phyloP scores from a whole-genome alignment of 2,329 filamentous ascomycete species.

The Fusarium praegraminearum region DNA sequence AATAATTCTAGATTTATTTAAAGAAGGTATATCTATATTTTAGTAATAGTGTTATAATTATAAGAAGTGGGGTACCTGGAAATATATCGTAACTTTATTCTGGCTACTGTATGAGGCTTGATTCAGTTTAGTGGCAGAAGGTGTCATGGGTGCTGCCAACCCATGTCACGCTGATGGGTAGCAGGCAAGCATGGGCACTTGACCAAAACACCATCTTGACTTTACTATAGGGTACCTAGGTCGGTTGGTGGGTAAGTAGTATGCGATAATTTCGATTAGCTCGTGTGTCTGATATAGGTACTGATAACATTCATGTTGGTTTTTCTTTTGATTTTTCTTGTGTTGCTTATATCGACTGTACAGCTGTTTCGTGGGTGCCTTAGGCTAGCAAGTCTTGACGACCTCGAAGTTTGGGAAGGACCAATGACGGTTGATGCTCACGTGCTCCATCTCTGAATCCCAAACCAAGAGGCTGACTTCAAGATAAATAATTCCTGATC shows the following conservation, averaged over 20 bases:
- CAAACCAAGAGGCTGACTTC: not conserved
- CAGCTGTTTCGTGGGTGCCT: not conserved
- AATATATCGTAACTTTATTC: too few relatives aligned
- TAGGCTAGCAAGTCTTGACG: not conserved
- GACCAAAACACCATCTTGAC: not conserved
- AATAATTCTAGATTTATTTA: too few relatives aligned
- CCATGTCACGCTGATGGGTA: slow-evolving; percentile 23
- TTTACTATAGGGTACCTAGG: not conserved
- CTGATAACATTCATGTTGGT: too few relatives aligned
- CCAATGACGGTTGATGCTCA: not conserved
- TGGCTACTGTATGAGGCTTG: slow-evolving; percentile 10
- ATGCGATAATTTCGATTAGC: not conserved
- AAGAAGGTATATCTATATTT: too few relatives aligned
- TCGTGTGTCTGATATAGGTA: not conserved
- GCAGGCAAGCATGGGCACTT: slow-evolving; percentile 12
- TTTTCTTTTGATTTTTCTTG: not conserved
- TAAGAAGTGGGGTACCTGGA: too few relatives aligned
- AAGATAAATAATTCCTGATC: not conserved
- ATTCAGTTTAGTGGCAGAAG: slow-evolving; percentile 31
- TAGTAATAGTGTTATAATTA: too few relatives aligned
- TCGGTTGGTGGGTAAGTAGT: too few relatives aligned
- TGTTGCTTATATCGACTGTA: not conserved
- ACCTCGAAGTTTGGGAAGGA: not conserved
- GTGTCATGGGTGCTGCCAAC: slow-evolving; percentile 16
- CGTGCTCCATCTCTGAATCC: not conserved